phyloP scores from a whole-genome alignment of 192 early-diverging fungal species.

The Coemansia sp. region DNA sequence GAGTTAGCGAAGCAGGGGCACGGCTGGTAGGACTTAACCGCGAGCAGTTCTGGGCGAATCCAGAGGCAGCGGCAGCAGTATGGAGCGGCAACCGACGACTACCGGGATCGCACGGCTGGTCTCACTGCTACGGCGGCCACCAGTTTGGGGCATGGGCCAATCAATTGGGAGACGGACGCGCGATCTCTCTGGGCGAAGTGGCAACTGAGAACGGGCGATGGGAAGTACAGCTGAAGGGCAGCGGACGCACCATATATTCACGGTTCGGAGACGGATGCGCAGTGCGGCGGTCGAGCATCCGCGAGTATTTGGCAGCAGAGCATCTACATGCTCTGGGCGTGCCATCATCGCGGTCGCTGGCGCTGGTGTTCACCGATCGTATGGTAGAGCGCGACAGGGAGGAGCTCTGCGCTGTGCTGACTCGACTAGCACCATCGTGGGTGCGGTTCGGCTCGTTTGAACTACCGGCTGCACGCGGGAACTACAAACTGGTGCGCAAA shows the following conservation, averaged over 20 bases:
- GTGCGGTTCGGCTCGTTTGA: conserved; percentile 89
- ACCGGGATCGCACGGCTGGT: conserved; percentile 59
- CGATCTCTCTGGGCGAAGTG: conserved; percentile 73
- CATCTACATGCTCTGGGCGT: conserved; percentile 66
- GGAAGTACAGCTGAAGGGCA: conserved; percentile 88
- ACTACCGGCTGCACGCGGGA: conserved; percentile 67
- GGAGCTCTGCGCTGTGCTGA: conserved; percentile 76
- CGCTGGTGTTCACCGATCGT: conserved; percentile 63
- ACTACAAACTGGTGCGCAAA: conserved; percentile 52
- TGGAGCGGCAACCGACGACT: conserved; percentile 52
- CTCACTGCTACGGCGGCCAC: conserved; percentile 70
- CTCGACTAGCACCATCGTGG: conserved; percentile 75
- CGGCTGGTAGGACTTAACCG: conserved; percentile 18
- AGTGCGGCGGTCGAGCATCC: conserved; percentile 80
- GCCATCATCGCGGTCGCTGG: conserved; percentile 75
- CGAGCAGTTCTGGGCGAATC: conserved; percentile 10
- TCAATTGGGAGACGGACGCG: conserved; percentile 86
- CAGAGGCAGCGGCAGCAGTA: conserved; percentile 23
- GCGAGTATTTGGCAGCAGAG: conserved; percentile 72
- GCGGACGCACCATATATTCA: conserved; percentile 83
- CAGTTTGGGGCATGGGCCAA: conserved; percentile 69
- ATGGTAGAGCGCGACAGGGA: conserved; percentile 65
- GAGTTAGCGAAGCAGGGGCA: conserved; percentile 21
- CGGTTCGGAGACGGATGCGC: conserved; percentile 86
- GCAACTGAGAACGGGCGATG: conserved; percentile 32